phyloP scores from a whole-genome alignment of 106 monocot genomes.

The Phalaenopsis equestris region DNA sequence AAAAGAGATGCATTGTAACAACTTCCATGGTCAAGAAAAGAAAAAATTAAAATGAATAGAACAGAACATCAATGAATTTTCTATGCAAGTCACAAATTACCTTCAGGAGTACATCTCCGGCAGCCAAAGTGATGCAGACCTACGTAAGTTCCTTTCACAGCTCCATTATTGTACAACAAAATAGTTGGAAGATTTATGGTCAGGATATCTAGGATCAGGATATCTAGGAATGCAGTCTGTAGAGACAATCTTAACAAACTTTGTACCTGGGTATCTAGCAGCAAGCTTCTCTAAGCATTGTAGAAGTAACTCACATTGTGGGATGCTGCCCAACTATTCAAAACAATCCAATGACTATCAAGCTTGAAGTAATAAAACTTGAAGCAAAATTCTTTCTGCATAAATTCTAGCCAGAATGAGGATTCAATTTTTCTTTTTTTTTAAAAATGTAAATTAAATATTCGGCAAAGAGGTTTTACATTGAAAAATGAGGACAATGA shows the following conservation, averaged over 20 bases:
- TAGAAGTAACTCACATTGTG: constrained; percentile 66
- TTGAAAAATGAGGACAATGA: background rate
- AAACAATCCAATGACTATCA: constrained; percentile 1
- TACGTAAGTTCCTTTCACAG: constrained; percentile 77
- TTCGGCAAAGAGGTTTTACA: background rate
- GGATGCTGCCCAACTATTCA: constrained; percentile 39
- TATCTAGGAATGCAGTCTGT: constrained; percentile 96
- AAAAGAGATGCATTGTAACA: background rate
- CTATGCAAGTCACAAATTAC: constrained; percentile 24
- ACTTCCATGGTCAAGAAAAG: background rate
- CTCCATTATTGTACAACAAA: constrained; percentile 82
- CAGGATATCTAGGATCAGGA: constrained; percentile 92
- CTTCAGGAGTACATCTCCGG: constrained; percentile 81
- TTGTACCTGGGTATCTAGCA: constrained; percentile 71
- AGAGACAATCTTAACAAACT: constrained; percentile 96
- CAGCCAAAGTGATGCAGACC: constrained; percentile 77
- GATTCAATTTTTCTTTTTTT: background rate
- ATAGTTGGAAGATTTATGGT: constrained; percentile 89
- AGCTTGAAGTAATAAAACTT: background rate
- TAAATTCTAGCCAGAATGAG: no score
- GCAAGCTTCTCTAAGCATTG: constrained; percentile 80
- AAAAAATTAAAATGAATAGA: background rate
- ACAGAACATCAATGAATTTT: background rate
- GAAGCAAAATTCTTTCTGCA: background rate
- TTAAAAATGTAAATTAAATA: background rate